Evolutionary conservation across 2,329 filamentous ascomycete species (phyloP).

Genomic region (Alternaria sp.): DNA sequence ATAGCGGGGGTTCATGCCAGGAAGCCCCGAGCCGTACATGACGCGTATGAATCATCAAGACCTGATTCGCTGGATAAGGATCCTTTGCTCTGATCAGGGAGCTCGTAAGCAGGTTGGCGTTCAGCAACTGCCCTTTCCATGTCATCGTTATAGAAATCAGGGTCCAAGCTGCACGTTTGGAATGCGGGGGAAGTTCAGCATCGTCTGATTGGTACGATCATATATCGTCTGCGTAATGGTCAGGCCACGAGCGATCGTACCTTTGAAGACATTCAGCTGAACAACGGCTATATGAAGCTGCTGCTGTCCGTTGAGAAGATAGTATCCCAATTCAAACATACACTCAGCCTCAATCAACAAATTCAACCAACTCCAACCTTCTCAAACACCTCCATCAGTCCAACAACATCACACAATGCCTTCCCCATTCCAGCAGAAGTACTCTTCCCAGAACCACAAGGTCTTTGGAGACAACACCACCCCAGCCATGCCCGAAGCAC

Average conservation of each 20-base stretch:
- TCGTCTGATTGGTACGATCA: slow-evolving; percentile 46
- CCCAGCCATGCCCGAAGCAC: slow-evolving; percentile 42
- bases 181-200: slow-evolving; percentile 42
- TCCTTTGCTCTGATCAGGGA: slow-evolving; percentile 3
- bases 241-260: slow-evolving; percentile 33
- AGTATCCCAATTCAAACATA: not conserved
- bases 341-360: not conserved
- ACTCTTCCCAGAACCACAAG: slow-evolving; percentile 44
- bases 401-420: slow-evolving; percentile 30
- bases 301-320: not conserved
- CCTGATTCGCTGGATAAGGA: slow-evolving; percentile 17
- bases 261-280: slow-evolving; percentile 20
- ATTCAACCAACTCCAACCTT: too few species aligned
- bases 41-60: slow-evolving; percentile 3
- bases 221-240: slow-evolving; percentile 39
- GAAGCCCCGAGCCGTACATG: not conserved
- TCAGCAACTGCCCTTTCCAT: slow-evolving; percentile 19
- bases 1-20: not conserved
- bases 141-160: slow-evolving; percentile 32
- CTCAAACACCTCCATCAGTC: not conserved
- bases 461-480: slow-evolving; percentile 35
- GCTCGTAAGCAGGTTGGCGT: not conserved
- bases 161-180: slow-evolving; percentile 31
- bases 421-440: slow-evolving; percentile 49
- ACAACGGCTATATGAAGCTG: slow-evolving; percentile 22